Base-by-base conservation (phyloP, 129 eudicot species). In the Flaveria linearis region DNA sequence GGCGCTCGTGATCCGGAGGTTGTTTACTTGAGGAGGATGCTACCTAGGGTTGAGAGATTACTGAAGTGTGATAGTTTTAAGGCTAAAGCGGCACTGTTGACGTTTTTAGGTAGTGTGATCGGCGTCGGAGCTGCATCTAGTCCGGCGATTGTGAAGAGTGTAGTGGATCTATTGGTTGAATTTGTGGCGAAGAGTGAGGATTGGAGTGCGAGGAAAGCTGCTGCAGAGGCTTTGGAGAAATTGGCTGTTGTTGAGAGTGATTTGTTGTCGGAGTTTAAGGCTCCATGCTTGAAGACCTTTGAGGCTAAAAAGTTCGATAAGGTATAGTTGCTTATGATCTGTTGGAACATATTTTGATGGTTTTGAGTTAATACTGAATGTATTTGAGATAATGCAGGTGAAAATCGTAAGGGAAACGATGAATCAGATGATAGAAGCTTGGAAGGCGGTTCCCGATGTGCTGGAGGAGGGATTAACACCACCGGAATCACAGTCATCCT, bases 131-230 rank as follows among this genome's bases (percentile, higher is more conserved):
- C 82, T 12, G 89, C 84, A 16, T 74, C 83, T 22, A 85, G 87
- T 46, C 73, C 80, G 66, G 82, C 52, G 25, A 67, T 57, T 39
- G 82, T 88, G 83, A 82, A 61, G 81, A 85, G 78, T 86, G 72
- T 88, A 73, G 85, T 94, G 3, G 46, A 12, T 74, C 67, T 86
- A 76, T 84, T 91, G 85, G 85, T 87, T 68, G 97, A 87, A 47
- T 91, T 87, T 50, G 82, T 94, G 74, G 77, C 78, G 70, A 82
- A 87, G 11, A 85, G 96, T 75, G 97, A 88, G 58, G 93, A 94
- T 72, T 91, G 97, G 98, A 92, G 92, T n/a, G 89, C 88, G 8
- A 79, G 98, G 88, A 92, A 89, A 82, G 85, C 93, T 1, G 92
- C 97, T 0, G 88, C 98, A 2, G 98, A 87, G 78, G 87, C 88